Evolutionary conservation across 1,139 yeast species (phyloP).

Genomic region (Hanseniaspora uvarum): DNA sequence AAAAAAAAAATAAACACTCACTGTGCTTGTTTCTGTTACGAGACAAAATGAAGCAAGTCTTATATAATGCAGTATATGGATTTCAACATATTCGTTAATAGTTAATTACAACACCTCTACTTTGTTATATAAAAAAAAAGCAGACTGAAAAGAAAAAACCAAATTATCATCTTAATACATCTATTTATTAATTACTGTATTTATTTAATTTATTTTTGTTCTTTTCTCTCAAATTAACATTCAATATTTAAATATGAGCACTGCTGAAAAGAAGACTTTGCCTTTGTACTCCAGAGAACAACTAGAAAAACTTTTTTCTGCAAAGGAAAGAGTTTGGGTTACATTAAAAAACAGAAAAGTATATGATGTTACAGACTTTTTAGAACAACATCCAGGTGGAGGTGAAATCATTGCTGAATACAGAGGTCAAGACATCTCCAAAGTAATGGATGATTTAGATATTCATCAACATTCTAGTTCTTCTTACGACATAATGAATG

Average conservation of each 20-base stretch:
- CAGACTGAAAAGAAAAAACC: neutral
- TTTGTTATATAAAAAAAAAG: no score
- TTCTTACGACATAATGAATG: constrained; percentile 83
- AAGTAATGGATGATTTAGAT: constrained; percentile 56
- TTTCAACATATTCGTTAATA: neutral
- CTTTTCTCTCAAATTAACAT: neutral
- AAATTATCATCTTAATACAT: neutral
- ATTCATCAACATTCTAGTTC: constrained; percentile 74
- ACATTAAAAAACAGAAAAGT: constrained; percentile 65
- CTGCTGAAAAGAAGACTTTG: constrained; percentile 27
- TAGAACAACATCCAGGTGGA: constrained; percentile 86
- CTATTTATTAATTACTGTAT: neutral
- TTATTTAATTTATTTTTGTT: neutral
- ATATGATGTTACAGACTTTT: constrained; percentile 67
- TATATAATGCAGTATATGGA: constrained; percentile 23
- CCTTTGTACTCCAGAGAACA: constrained; percentile 38
- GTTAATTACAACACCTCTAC: no score
- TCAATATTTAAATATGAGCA: neutral
- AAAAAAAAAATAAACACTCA: neutral
- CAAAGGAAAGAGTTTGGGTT: constrained; percentile 60
- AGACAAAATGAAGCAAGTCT: neutral
- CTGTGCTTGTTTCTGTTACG: constrained; percentile 8
- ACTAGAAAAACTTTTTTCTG: constrained; percentile 41
- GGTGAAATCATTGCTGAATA: constrained; percentile 60
- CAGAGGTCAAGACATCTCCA: constrained; percentile 78